These are phyloP conservation scores for Starmerella apicola DNA, from an alignment of 805 yeast species.

Conservation along the genomic window DNA sequence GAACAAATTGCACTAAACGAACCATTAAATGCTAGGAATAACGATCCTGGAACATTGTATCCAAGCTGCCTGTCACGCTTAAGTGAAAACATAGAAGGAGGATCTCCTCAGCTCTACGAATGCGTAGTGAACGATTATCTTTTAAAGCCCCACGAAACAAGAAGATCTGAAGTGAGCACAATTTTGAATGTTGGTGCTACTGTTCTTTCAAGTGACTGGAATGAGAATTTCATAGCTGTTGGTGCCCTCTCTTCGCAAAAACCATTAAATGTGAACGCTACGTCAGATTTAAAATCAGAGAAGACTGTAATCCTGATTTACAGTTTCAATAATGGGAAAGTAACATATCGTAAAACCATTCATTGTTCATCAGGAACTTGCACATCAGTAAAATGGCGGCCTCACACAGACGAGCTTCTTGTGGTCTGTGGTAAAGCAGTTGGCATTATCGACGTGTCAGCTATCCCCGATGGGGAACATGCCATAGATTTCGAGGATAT, in stretches of 20 bases:
- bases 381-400: not conserved
- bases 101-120: not conserved
- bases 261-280: conserved; percentile 26
- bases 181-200: conserved; percentile 15
- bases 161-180: conserved; percentile 1
- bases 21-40: too few relatives aligned
- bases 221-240: conserved; percentile 10
- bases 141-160: conserved; percentile 7
- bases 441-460: not conserved
- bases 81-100: not conserved
- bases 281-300: not conserved
- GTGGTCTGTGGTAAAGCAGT: not conserved
- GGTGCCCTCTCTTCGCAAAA: conserved; percentile 24
- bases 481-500: too few relatives aligned
- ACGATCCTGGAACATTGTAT: not conserved
- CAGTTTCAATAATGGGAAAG: not conserved
- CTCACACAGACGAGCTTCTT: not conserved
- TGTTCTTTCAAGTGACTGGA: conserved; percentile 10
- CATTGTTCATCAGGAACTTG: not conserved
- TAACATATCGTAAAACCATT: not conserved
- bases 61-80: not conserved
- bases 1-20: not conserved
- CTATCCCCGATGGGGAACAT: too few relatives aligned
- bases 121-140: conserved; percentile 7
- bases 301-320: not conserved